These are phyloP conservation scores for Fusarium pininemorale DNA, from an alignment of 2,329 filamentous ascomycete species.

Conservation along the genomic window DNA sequence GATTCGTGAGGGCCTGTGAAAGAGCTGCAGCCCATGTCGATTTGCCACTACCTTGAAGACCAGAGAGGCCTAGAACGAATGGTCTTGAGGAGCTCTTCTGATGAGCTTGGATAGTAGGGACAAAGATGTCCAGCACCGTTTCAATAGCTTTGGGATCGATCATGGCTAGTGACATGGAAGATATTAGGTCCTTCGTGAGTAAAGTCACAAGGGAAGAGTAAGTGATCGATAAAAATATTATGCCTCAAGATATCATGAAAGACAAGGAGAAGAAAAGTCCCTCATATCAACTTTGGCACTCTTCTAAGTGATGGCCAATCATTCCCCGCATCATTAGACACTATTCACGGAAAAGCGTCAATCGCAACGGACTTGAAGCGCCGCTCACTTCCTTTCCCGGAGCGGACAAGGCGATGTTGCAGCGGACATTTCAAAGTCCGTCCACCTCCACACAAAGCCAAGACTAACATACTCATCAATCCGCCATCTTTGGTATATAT, in stretches of 20 bases:
- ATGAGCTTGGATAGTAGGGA: constrained; percentile 29
- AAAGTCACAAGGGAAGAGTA: neutral
- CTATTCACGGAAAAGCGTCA: neutral
- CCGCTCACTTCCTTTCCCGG: neutral
- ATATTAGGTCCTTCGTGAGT: neutral
- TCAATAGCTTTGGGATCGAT: constrained; percentile 36
- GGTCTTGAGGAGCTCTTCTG: constrained; percentile 13
- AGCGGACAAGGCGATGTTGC: neutral
- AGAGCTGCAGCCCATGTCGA: constrained; percentile 41
- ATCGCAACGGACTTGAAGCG: constrained; percentile 1
- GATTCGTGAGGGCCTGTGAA: constrained; percentile 11
- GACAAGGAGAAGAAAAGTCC: neutral
- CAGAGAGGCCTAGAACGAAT: constrained; percentile 37
- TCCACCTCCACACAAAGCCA: constrained; percentile 10
- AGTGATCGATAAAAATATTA: neutral
- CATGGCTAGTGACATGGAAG: neutral
- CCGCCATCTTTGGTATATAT: neutral
- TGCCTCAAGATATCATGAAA: neutral
- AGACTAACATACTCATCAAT: constrained; percentile 15
- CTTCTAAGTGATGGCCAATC: neutral
- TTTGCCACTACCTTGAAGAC: constrained; percentile 40
- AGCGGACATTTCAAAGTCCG: constrained; percentile 27
- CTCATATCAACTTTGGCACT: neutral
- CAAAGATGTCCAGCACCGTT: constrained; percentile 23
- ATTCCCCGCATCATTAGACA: constrained; percentile 18